Evolutionary conservation across 1,284 basidiomycete genomes (phyloP).

Genomic region (Pascua guehoae): DNA sequence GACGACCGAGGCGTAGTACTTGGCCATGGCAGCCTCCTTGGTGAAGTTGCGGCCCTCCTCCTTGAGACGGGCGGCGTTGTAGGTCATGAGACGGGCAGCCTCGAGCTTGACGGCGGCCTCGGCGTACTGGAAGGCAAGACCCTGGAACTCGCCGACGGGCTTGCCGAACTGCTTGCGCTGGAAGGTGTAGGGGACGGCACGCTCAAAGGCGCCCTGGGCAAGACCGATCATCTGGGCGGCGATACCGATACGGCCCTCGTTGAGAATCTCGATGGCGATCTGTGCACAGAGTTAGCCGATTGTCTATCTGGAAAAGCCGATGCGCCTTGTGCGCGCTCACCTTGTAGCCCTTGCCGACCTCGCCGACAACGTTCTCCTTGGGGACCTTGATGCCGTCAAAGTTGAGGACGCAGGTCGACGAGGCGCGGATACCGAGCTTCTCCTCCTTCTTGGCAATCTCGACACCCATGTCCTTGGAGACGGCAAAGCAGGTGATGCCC

Average conservation of each 20-base stretch:
- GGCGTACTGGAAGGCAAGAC: slow-evolving; percentile 93
- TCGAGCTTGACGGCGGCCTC: slow-evolving; percentile 85
- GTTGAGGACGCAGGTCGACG: slow-evolving; percentile 93
- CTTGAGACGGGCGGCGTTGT: slow-evolving; percentile 86
- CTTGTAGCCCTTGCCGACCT: slow-evolving; percentile 86
- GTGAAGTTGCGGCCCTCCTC: slow-evolving; percentile 85
- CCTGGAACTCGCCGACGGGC: slow-evolving; percentile 75
- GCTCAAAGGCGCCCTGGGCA: slow-evolving; percentile 94
- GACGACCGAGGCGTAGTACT: slow-evolving; percentile 82
- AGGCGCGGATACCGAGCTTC: slow-evolving; percentile 94
- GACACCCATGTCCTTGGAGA: slow-evolving; percentile 94
- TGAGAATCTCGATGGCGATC: slow-evolving; percentile 96
- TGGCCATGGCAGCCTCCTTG: slow-evolving; percentile 95
- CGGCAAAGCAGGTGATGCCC: slow-evolving; percentile 96
- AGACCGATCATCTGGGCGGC: slow-evolving; percentile 96
- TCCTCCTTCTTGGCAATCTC: slow-evolving; percentile 98
- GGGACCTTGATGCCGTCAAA: slow-evolving; percentile 95
- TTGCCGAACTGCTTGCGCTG: slow-evolving; percentile 89
- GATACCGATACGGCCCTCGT: slow-evolving; percentile 96
- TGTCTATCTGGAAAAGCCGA: no score
- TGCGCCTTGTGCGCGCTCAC: slow-evolving; percentile 16
- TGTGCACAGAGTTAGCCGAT: slow-evolving; percentile 25
- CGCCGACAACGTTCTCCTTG: slow-evolving; percentile 85
- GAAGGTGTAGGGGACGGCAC: slow-evolving; percentile 87
- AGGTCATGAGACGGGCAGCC: slow-evolving; percentile 85